A percentile compares a stretch with the other conserved stretches of the same genome.
Evolutionary conservation across 805 yeast genomes (phyloP).

Genomic region (Pichia kluyveri): DNA sequence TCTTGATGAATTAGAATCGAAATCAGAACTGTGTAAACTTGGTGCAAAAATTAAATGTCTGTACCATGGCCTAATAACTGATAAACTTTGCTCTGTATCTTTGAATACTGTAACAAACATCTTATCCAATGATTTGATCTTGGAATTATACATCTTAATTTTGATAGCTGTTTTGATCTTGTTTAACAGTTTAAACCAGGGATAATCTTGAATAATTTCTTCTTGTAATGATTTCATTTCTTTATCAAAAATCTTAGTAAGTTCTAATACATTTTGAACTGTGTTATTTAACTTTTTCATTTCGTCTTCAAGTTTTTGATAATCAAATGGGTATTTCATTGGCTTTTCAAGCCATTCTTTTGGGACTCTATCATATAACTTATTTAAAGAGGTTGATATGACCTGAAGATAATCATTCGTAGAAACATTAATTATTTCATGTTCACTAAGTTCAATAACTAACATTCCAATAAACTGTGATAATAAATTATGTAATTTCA

Average conservation of each 20-base stretch:
- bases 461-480: constrained; percentile 54
- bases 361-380: constrained; percentile 19
- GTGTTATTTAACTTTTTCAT: constrained; percentile 6
- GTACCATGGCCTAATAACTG: constrained; percentile 40
- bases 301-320: constrained; percentile 28
- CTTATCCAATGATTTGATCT: constrained; percentile 46
- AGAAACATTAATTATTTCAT: constrained; percentile 45
- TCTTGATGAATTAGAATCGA: background rate
- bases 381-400: constrained; percentile 30
- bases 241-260: constrained; percentile 14
- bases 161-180: constrained; percentile 53
- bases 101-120: constrained; percentile 32
- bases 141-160: constrained; percentile 44
- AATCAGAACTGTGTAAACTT: constrained; percentile 11
- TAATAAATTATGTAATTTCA: constrained; percentile 42
- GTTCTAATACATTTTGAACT: constrained; percentile 4
- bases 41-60: constrained; percentile 59
- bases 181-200: constrained; percentile 61
- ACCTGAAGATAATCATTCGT: constrained; percentile 37
- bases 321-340: constrained; percentile 7
- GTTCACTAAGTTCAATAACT: constrained; percentile 44
- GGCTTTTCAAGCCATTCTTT: constrained; percentile 22
- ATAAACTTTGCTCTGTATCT: constrained; percentile 12
- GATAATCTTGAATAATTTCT: constrained; percentile 53
- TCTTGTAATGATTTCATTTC: constrained; percentile 31